Base-by-base conservation (phyloP, 2,329 filamentous ascomycete genomes). In the Metarhizium anisopliae region DNA sequence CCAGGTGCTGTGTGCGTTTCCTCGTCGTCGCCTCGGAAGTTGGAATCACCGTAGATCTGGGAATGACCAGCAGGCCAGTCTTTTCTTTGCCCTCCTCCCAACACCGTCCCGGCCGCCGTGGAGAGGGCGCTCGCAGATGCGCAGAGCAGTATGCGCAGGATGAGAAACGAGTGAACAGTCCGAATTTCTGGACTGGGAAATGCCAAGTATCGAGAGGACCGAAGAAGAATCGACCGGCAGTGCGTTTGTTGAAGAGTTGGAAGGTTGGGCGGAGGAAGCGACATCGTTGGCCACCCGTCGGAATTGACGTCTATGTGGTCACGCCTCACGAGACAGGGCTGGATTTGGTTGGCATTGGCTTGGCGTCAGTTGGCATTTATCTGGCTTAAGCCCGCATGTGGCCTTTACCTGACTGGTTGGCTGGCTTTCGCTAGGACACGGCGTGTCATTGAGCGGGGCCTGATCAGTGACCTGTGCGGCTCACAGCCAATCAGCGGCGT, bases 1-100 rank as follows among this genome's bases (percentile, higher is more conserved):
- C 49, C 51, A 53, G 47, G 50, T 32, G 53, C 51, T n/a, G 53
- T 51, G 51, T 49, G 57, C 47, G 42, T 47, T 53, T 30, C n/a
- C 29, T 47, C 40, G 36, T 32, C 20, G 20, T 49, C 25, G 45
- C 11, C 45, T 11, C 14, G 4, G 42, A 45, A 20, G 25, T 49
- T 20, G 10, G 20, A 30, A 5, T 49, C 45, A 14, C 20, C 45
- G 11, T 6, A 10, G 1, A 11, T 6, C 25, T 6, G 45, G 25
- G 13, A 20, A 49, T 49, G 20, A 49, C 20, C 45, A 14, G 25
- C 25, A 11, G 18, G 42, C 42, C 42, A 18, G 6, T 45, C 18
- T 45, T 20, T 20, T 45, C n/a, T 35, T 35, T 35, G 32, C 32
- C 32, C 42, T 45, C 42, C 42, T 45, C 50, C 50, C 50, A 49